phyloP scores from a whole-genome alignment of 306 rosid species.

The Prunus davidiana region DNA sequence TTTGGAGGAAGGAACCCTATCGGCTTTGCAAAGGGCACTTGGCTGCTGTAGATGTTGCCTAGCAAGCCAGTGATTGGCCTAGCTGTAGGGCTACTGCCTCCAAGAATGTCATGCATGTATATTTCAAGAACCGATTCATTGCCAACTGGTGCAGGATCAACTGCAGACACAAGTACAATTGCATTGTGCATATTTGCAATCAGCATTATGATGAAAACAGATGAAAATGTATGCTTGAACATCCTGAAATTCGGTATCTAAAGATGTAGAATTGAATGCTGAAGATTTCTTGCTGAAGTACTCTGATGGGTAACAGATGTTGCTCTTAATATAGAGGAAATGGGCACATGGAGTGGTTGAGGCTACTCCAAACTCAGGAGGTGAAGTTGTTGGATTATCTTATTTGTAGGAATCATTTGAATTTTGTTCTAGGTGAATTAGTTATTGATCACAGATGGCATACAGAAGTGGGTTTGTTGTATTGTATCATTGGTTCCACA shows the following conservation, averaged over 20 bases:
- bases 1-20: conserved; percentile 68
- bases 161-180: conserved; percentile 25
- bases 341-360: conserved; percentile 29
- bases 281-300: not conserved
- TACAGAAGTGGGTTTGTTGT: conserved; percentile 20
- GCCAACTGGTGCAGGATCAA: conserved; percentile 44
- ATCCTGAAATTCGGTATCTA: conserved; percentile 20
- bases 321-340: conserved; percentile 15
- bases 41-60: conserved; percentile 82
- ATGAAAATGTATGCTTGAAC: conserved; percentile 25
- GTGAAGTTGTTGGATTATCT: conserved; percentile 31
- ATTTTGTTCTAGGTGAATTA: conserved; percentile 9
- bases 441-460: not conserved
- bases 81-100: conserved; percentile 83
- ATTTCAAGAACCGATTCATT: conserved; percentile 65
- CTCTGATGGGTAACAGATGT: not conserved
- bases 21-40: conserved; percentile 85
- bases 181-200: conserved; percentile 26
- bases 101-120: conserved; percentile 89
- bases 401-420: not conserved
- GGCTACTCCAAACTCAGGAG: conserved; percentile 10
- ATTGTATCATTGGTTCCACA: conserved; percentile 1
- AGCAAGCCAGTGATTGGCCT: conserved; percentile 83
- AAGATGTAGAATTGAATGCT: not conserved
- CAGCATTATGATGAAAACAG: conserved; percentile 32